phyloP scores from a whole-genome alignment of 1,139 yeast species.

The Pichia sp. region DNA sequence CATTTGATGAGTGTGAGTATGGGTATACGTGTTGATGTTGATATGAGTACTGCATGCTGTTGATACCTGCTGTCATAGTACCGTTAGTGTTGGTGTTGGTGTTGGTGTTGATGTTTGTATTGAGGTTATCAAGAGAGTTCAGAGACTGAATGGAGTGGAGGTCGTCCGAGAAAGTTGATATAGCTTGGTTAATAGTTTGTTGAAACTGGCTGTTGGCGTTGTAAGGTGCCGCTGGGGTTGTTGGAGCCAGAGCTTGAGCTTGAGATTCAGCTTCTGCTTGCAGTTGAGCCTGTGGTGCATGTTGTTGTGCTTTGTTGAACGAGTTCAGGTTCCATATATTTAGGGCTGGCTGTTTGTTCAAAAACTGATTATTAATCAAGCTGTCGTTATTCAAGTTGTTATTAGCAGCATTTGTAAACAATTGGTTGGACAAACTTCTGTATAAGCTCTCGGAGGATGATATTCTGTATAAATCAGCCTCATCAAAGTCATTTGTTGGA shows the following conservation, averaged over 20 bases:
- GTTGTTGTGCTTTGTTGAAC: neutral
- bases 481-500: neutral
- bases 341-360: neutral
- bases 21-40: neutral
- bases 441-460: neutral
- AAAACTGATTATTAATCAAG: constrained; percentile 9
- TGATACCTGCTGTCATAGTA: too few relatives aligned
- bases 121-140: too few relatives aligned
- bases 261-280: too few relatives aligned
- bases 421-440: neutral
- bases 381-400: constrained; percentile 6
- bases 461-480: neutral
- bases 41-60: too few relatives aligned
- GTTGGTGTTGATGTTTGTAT: neutral
- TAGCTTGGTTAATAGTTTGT: too few relatives aligned
- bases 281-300: too few relatives aligned
- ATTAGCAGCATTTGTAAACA: neutral
- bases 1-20: constrained; percentile 1
- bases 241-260: too few relatives aligned
- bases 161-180: too few relatives aligned
- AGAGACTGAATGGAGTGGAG: too few relatives aligned
- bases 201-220: too few relatives aligned
- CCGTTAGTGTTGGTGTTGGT: neutral
- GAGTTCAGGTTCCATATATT: neutral
- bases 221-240: neutral